These are phyloP conservation scores for Ophiostoma angusticollis DNA, from an alignment of 2,329 filamentous ascomycete species.

Conservation along the genomic window DNA sequence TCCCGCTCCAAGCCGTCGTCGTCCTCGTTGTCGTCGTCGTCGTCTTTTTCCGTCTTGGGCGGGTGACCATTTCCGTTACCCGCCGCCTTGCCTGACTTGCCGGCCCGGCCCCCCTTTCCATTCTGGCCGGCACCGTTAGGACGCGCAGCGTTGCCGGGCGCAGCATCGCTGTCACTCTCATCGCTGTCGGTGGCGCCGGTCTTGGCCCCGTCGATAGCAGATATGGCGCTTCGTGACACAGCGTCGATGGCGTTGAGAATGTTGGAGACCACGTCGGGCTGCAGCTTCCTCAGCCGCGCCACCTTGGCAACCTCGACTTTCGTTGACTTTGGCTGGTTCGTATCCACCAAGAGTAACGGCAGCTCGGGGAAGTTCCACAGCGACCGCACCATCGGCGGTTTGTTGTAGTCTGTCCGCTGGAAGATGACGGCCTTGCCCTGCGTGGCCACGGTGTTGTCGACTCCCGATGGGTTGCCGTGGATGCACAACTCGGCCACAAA, in stretches of 20 bases:
- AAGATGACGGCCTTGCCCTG: slow-evolving; percentile 93
- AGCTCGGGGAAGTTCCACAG: slow-evolving; percentile 85
- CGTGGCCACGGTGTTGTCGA: slow-evolving; percentile 91
- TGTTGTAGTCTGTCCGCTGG: slow-evolving; percentile 62
- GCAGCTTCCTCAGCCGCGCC: slow-evolving; percentile 51
- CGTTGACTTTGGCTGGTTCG: slow-evolving; percentile 76
- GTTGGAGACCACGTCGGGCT: slow-evolving; percentile 64
- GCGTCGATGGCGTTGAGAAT: slow-evolving; percentile 80
- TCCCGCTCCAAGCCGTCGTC: slow-evolving; percentile 51
- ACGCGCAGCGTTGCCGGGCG: not conserved
- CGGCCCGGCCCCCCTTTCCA: too few relatives aligned
- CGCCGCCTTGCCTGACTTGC: too few relatives aligned
- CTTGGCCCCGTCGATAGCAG: slow-evolving; percentile 43
- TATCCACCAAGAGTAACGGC: slow-evolving; percentile 81
- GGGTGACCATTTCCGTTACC: too few relatives aligned
- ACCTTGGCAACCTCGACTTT: slow-evolving; percentile 80
- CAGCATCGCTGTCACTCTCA: slow-evolving; percentile 21
- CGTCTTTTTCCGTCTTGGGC: slow-evolving; percentile 39
- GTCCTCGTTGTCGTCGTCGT: slow-evolving; percentile 25
- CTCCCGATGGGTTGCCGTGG: slow-evolving; percentile 89
- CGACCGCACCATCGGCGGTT: slow-evolving; percentile 63
- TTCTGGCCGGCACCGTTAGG: too few relatives aligned
- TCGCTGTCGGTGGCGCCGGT: slow-evolving; percentile 56
- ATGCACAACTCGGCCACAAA: slow-evolving; percentile 97
- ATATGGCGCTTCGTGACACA: slow-evolving; percentile 44